A percentile compares a stretch with the other conserved stretches of the same genome.
Evolutionary conservation across 2,329 filamentous ascomycete genomes (phyloP).

Genomic region (Cercospora nicotianae): DNA sequence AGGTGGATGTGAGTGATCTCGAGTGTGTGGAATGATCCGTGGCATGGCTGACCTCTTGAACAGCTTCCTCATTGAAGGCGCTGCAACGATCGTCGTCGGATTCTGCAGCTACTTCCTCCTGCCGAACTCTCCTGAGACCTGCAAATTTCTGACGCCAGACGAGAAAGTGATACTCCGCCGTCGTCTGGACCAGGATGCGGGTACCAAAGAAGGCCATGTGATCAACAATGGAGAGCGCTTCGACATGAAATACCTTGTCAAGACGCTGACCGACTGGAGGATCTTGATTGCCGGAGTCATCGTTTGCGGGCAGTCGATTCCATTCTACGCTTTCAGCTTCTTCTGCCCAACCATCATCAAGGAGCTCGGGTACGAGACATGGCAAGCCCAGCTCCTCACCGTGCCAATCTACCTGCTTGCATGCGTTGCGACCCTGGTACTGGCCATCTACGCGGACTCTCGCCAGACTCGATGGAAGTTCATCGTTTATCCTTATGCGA

Average conservation of each 20-base stretch:
- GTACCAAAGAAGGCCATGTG: constrained; percentile 18
- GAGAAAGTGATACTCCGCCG: constrained; percentile 43
- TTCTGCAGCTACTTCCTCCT: constrained; percentile 51
- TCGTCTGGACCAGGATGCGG: constrained; percentile 38
- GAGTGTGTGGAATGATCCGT: too few relatives aligned
- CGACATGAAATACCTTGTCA: constrained; percentile 31
- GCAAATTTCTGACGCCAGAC: constrained; percentile 56
- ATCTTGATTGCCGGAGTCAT: constrained; percentile 45
- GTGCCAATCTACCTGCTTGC: constrained; percentile 46
- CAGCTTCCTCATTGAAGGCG: constrained; percentile 32
- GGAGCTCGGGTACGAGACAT: constrained; percentile 46
- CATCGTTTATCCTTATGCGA: constrained; percentile 22
- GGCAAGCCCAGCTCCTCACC: constrained; percentile 47
- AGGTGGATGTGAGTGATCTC: constrained; percentile 31
- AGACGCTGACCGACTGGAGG: constrained; percentile 43
- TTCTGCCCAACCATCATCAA: constrained; percentile 58
- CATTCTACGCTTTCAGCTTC: constrained; percentile 64
- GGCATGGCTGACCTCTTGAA: constrained; percentile 1
- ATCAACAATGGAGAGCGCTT: constrained; percentile 43
- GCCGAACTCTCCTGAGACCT: constrained; percentile 59
- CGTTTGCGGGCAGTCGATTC: constrained; percentile 57
- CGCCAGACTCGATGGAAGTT: constrained; percentile 24
- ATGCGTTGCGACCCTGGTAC: constrained; percentile 28
- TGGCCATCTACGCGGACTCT: constrained; percentile 26
- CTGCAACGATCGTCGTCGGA: constrained; percentile 43